Base-by-base conservation (phyloP, 2,329 filamentous ascomycete genomes). In the Phaeomoniella chlamydospora region DNA sequence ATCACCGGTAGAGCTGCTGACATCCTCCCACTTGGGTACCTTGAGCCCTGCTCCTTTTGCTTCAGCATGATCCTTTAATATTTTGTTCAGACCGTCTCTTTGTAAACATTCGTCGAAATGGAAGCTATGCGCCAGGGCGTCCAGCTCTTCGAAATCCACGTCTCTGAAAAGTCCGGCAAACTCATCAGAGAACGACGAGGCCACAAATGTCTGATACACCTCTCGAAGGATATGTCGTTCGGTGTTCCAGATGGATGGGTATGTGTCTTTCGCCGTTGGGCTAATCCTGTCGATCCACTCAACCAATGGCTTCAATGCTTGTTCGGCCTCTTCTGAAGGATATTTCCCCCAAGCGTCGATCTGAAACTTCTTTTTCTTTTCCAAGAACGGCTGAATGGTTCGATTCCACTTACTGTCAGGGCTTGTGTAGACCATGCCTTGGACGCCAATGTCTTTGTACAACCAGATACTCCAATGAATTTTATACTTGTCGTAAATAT, bases 381-480 rank as follows among this genome's bases (percentile, higher is more conserved):
- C 60, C 0, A 75, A 48, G 37, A 75, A 72, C 0, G 64, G 59
- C 13, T 57, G 46, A 30, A 75, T 61, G 2, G 65, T 61, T 15
- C 57, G 56, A 49, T 71, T 70, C 52, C 69, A 73, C 2, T 57
- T 44, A 5, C 58, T 64, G 9, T 63, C 49, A 0, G 64, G 62
- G 19, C 56, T 55, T 1, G 65, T 55, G 40, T 68, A 64, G 0
- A 69, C 55, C 68, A 74, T 71, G 4, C 68, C 70, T 48, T 72
- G 68, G 31, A 67, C 59, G 0, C 69, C 67, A 29, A 73, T 64
- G 39, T 74, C 68, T 47, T 73, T 74, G 51, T 71, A 73, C 0
- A 70, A 51, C 69, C 70, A 74, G 45, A 77, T 77, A 11, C 57
- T 67, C 74, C 72, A 77, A 36, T 61, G 57, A 22, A 69, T 67